Percentiles rank a stretch among this genome's conserved stretches.
These are phyloP conservation scores for Aspergillus hortae DNA, from an alignment of 2,329 filamentous ascomycete species.

Conservation along the genomic window DNA sequence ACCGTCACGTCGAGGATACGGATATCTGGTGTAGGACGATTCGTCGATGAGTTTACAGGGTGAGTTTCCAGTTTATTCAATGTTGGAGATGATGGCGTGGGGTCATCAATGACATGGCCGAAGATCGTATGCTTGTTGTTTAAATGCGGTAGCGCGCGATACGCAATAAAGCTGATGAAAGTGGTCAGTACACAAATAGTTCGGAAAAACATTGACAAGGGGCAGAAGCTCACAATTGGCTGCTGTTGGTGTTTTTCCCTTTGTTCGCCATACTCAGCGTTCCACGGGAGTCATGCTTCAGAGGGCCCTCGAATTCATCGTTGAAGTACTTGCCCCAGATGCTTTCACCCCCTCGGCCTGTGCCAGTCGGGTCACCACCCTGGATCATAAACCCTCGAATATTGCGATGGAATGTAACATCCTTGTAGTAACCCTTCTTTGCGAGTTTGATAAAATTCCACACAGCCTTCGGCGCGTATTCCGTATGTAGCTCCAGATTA, in stretches of 20 bases:
- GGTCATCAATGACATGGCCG: slow-evolving; percentile 72
- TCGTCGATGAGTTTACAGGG: slow-evolving; percentile 67
- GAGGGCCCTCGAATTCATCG: slow-evolving; percentile 87
- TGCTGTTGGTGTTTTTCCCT: slow-evolving; percentile 94
- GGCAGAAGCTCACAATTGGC: slow-evolving; percentile 62
- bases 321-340: slow-evolving; percentile 94
- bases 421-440: slow-evolving; percentile 85
- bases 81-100: slow-evolving; percentile 41
- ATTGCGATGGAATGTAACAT: slow-evolving; percentile 84
- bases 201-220: neutral
- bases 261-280: slow-evolving; percentile 96
- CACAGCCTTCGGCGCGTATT: slow-evolving; percentile 86
- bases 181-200: neutral
- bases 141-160: slow-evolving; percentile 77
- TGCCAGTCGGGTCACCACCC: slow-evolving; percentile 89
- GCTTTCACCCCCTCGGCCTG: slow-evolving; percentile 82
- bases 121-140: slow-evolving; percentile 98
- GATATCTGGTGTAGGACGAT: slow-evolving; percentile 74
- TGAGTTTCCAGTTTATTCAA: slow-evolving; percentile 74
- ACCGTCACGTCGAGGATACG: slow-evolving; percentile 78
- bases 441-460: slow-evolving; percentile 94
- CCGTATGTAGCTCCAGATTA: slow-evolving; percentile 84
- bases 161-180: slow-evolving; percentile 71
- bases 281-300: slow-evolving; percentile 78
- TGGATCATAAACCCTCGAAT: slow-evolving; percentile 98